Conservation (phyloP, 352 stramenopile species). For the Globisporangium camurandrum region DNA sequence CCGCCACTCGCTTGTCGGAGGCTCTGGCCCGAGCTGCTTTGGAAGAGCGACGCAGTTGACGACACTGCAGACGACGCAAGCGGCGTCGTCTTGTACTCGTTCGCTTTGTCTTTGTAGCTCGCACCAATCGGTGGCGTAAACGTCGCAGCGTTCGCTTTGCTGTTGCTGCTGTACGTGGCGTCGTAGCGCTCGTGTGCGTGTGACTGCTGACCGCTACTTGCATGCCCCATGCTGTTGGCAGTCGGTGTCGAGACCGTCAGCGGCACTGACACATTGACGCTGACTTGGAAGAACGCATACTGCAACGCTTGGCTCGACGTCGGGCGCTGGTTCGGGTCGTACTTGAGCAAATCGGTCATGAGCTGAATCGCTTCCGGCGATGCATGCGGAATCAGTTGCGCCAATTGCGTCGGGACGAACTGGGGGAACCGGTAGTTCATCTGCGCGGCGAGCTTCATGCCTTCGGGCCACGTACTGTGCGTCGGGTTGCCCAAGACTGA, state of each 20-base stretch:
- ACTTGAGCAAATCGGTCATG: conserved; percentile 91
- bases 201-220: too few relatives aligned
- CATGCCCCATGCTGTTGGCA: conserved; percentile 37
- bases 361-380: conserved; percentile 88
- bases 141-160: too few relatives aligned
- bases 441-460: conserved; percentile 91
- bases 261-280: conserved; percentile 63
- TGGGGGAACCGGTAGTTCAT: conserved; percentile 96
- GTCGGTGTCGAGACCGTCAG: conserved; percentile 63
- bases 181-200: too few relatives aligned
- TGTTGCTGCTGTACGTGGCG: conserved; percentile 23
- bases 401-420: conserved; percentile 87
- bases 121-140: conserved; percentile 48
- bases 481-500: conserved; percentile 92
- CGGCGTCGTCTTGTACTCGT: conserved; percentile 14
- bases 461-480: conserved; percentile 89
- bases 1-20: background rate
- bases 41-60: conserved; percentile 37
- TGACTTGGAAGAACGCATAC: conserved; percentile 93
- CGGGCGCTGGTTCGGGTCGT: conserved; percentile 89
- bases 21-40: conserved; percentile 29
- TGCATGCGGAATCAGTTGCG: conserved; percentile 87
- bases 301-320: conserved; percentile 91
- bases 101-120: too few relatives aligned
- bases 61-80: conserved; percentile 35